These are phyloP conservation scores for Phytophthora macrochlamydospora DNA, from an alignment of 352 stramenopile genomes.

Conservation along the genomic window DNA sequence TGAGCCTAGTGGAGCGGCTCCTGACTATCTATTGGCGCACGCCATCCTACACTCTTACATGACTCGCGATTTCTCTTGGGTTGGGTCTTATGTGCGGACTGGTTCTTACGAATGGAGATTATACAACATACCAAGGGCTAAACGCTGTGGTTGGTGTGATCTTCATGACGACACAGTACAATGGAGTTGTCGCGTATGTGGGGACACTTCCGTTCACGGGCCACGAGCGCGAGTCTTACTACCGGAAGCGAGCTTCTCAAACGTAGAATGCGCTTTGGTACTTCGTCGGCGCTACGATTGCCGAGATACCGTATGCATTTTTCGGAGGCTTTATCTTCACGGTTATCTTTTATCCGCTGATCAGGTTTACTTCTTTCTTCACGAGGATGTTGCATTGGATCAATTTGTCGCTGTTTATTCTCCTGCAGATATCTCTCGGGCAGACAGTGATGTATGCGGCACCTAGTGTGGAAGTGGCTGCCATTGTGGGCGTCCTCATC, in stretches of 20 bases:
- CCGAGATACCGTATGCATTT: background rate
- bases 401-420: conserved; percentile 3
- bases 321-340: background rate
- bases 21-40: conserved; percentile 44
- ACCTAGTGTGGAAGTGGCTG: background rate
- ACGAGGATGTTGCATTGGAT: background rate
- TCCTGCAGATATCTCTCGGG: background rate
- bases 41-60: background rate
- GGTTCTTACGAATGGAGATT: background rate
- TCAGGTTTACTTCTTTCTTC: background rate
- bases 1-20: conserved; percentile 19
- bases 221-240: conserved; percentile 33
- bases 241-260: background rate
- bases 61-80: background rate
- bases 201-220: conserved; percentile 38
- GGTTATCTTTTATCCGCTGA: background rate
- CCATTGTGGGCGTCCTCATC: background rate
- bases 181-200: conserved; percentile 11
- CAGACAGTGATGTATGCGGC: background rate
- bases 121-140: background rate
- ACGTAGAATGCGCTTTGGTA: background rate
- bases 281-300: conserved; percentile 1
- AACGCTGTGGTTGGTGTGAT: background rate
- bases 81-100: background rate
- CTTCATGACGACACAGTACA: background rate